phyloP scores from a whole-genome alignment of 78 protist genomes.

The Speleostelium caveatum region DNA sequence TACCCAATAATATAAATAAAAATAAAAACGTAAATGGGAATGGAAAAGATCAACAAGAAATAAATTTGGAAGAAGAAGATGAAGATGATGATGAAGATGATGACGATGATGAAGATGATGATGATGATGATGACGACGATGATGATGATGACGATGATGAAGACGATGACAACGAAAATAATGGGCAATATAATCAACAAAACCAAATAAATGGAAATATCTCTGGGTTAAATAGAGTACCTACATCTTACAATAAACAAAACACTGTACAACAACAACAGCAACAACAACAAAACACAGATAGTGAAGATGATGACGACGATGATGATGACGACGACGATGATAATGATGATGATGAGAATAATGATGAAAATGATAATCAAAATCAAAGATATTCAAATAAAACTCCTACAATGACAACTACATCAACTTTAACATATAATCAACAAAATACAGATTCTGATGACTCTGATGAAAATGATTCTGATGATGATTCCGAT shows the following conservation, averaged over 20 bases:
- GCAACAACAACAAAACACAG: no score
- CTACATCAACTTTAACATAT: not conserved
- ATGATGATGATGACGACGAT: slow-evolving; percentile 12
- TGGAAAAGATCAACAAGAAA: not conserved
- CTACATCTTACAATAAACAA: not conserved
- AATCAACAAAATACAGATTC: not conserved
- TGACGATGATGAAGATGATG: slow-evolving; percentile 50
- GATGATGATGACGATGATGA: slow-evolving; percentile 33
- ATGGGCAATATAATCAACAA: not conserved
- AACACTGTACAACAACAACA: not conserved
- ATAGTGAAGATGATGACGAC: not conserved
- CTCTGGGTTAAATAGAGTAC: not conserved
- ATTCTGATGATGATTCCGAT: not conserved
- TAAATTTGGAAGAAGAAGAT: not conserved
- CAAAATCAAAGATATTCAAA: not conserved
- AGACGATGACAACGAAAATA: slow-evolving; percentile 1
- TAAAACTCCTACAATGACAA: not conserved
- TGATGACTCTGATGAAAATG: slow-evolving; percentile 3
- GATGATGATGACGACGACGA: slow-evolving; percentile 8
- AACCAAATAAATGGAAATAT: not conserved
- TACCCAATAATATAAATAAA: no score
- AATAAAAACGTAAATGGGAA: not conserved
- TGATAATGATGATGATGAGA: not conserved
- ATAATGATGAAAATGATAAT: not conserved
- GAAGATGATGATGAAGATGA: slow-evolving; percentile 11